Conservation (phyloP, 176 grass and related monocot genomes). For the Musa schizocarpa region DNA sequence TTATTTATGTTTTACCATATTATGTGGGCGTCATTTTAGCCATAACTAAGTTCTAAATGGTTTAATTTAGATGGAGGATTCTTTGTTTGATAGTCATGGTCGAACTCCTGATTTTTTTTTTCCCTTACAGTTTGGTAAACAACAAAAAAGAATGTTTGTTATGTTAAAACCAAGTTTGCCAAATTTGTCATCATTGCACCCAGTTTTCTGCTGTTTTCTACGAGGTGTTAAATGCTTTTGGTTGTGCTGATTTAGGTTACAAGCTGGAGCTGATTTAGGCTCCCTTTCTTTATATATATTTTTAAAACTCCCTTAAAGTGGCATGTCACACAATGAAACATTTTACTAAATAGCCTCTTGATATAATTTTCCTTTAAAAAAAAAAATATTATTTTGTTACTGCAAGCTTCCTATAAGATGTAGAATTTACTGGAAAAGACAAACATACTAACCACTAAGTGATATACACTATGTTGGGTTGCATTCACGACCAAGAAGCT, state of each 20-base stretch:
- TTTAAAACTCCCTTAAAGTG: too few relatives aligned
- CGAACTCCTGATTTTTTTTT: too few relatives aligned
- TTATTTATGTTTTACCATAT: too few relatives aligned
- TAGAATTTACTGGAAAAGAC: background rate
- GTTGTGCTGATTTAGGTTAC: background rate
- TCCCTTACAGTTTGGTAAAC: too few relatives aligned
- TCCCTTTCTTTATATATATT: background rate
- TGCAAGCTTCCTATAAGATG: background rate
- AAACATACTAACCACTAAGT: background rate
- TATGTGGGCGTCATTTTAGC: background rate
- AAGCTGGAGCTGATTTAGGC: background rate
- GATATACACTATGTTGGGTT: background rate
- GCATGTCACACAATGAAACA: background rate
- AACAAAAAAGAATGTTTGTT: too few relatives aligned
- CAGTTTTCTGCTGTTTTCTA: background rate
- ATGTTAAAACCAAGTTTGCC: background rate
- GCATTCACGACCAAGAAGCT: background rate
- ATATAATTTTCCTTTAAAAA: background rate
- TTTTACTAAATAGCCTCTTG: background rate
- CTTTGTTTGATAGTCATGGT: too few relatives aligned
- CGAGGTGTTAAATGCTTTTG: background rate
- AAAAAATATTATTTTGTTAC: background rate
- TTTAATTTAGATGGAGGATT: too few relatives aligned
- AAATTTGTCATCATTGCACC: background rate
- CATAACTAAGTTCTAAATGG: background rate